Evolutionary conservation across 768 basidiomycete genomes (phyloP).

Genomic region (Pulveroboletus sp.): DNA sequence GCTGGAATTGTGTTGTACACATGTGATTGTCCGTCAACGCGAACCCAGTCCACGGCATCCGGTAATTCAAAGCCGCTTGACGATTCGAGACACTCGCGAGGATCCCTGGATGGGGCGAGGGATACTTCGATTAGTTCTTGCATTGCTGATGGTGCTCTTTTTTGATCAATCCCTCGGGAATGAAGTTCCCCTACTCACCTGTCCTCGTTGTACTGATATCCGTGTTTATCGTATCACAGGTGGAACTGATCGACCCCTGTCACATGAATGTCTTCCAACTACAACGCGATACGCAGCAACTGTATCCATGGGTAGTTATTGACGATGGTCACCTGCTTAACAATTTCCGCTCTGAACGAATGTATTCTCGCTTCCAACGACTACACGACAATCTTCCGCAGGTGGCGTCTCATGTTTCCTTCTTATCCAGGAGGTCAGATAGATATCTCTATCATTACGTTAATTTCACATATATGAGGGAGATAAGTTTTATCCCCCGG

Average conservation of each 20-base stretch:
- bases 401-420: constrained; percentile 2
- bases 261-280: constrained; percentile 16
- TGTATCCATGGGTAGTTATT: background rate
- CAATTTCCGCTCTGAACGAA: constrained; percentile 13
- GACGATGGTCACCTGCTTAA: background rate
- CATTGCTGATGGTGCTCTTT: background rate
- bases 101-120: background rate
- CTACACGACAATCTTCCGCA: constrained; percentile 6
- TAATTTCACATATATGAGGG: constrained; percentile 11
- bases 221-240: constrained; percentile 12
- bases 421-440: constrained; percentile 1
- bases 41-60: background rate
- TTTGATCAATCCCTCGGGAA: constrained; percentile 9
- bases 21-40: background rate
- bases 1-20: background rate
- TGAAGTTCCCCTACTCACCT: constrained; percentile 1
- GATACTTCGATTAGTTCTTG: background rate
- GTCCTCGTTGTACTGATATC: constrained; percentile 8
- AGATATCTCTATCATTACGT: constrained; percentile 7
- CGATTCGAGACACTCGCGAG: background rate
- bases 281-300: background rate
- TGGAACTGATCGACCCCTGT: constrained; percentile 3
- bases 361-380: background rate
- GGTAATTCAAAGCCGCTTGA: background rate
- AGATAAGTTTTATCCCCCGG: constrained; percentile 1